These are phyloP conservation scores for Lipomyces sp. DNA, from an alignment of 805 yeast genomes.

Conservation along the genomic window DNA sequence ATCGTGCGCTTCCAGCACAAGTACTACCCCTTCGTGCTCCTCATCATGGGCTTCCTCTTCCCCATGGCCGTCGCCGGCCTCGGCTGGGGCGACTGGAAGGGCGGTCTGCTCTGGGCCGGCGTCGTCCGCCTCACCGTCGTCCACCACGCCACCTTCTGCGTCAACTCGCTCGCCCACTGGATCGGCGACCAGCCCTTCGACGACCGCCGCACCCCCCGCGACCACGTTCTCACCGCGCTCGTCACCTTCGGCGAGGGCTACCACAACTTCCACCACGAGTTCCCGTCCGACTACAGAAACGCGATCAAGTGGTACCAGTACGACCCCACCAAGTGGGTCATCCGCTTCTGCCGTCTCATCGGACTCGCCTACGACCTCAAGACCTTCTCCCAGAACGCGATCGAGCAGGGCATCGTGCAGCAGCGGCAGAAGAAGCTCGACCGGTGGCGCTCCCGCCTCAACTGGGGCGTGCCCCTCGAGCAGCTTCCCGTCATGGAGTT, in stretches of 20 bases:
- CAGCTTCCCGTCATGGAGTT: constrained; percentile 68
- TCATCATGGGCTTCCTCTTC: constrained; percentile 51
- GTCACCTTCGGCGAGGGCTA: constrained; percentile 87
- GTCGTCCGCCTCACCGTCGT: constrained; percentile 63
- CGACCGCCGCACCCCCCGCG: constrained; percentile 69
- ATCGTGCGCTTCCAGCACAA: constrained; percentile 66
- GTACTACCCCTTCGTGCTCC: constrained; percentile 57
- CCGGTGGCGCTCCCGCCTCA: constrained; percentile 67
- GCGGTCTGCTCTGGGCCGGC: constrained; percentile 80
- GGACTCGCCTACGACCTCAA: constrained; percentile 60
- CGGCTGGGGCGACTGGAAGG: constrained; percentile 68
- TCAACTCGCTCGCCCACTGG: constrained; percentile 81
- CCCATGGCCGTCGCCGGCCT: constrained; percentile 67
- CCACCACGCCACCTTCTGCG: constrained; percentile 75
- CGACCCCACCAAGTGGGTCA: constrained; percentile 84
- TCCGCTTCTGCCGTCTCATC: constrained; percentile 50
- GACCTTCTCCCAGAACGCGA: constrained; percentile 54
- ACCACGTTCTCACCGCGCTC: constrained; percentile 58
- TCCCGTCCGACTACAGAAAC: constrained; percentile 84
- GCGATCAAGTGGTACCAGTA: constrained; percentile 68
- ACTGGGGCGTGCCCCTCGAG: constrained; percentile 94
- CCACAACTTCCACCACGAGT: constrained; percentile 93
- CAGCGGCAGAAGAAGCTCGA: constrained; percentile 82
- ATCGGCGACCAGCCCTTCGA: constrained; percentile 72
- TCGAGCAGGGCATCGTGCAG: constrained; percentile 69